Evolutionary conservation across 2,329 filamentous ascomycete species (phyloP), one percentile per base, ranked within the genome.

Genomic region (Cordyceps fumosorosea): DNA sequence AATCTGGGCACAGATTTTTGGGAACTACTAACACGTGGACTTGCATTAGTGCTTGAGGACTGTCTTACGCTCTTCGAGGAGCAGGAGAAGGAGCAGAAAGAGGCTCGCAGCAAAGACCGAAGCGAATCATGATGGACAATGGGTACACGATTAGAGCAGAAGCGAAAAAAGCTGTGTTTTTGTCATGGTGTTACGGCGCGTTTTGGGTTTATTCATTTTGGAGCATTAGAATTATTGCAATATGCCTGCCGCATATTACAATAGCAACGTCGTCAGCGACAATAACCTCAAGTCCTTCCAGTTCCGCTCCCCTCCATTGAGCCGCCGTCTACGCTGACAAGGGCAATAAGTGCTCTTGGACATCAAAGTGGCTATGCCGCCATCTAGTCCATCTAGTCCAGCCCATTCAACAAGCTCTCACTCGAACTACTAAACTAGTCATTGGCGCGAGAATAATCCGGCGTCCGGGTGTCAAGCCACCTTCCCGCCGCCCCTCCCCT

Each of bases 41-140:
- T 26, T 22, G 24, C 20, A 42, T 56, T 57, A 75, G 73, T 76
- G 47, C 69, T 78, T 22, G 73, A 74, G 63, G 75, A 76, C 55
- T 77, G 75, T 48, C 68, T 81, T 3, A 78, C 81, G 63, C 71
- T 81, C 44, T 81, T 78, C 69, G 77, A 79, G 55, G 68, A 61
- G 73, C 42, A 66, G 70, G 44, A 65, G 24, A 61, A 44, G 40
- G 66, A 61, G 70, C 40, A 65, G 24, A 59, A 44, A 32, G 66
- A 63, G 18, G 45, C 56, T 57, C 29, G 42, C 14, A 32, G 50
- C 45, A 45, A 20, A 34, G 10, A 47, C 37, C 26, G 26, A 16
- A 10, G 32, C 57, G 22, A 50, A 18, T n/a, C 45, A 57, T 48
- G 40, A 55, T 26, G 24, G 64, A 44, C 16, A 18, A 44, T n/a